Evolutionary conservation across 2,329 filamentous ascomycete species (phyloP).

Genomic region (Microcera coccophila): DNA sequence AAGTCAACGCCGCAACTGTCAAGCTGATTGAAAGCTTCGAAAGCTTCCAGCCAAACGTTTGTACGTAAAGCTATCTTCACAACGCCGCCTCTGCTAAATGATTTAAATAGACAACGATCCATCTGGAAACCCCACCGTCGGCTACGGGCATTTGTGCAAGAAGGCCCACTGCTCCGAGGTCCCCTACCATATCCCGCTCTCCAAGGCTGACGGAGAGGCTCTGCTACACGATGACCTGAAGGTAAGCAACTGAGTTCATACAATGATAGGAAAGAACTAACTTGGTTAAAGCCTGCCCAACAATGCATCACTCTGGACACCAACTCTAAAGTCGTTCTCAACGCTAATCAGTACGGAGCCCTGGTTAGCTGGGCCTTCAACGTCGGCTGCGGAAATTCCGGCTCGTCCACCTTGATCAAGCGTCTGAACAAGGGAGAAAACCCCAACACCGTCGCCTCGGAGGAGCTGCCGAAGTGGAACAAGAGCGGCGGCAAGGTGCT

Average conservation of each 20-base stretch:
- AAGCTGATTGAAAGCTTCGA: slow-evolving; percentile 13
- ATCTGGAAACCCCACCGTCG: slow-evolving; percentile 45
- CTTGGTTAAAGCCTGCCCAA: slow-evolving; percentile 22
- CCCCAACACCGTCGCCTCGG: slow-evolving; percentile 33
- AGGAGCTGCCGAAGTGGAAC: slow-evolving; percentile 48
- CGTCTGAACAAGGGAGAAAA: slow-evolving; percentile 20
- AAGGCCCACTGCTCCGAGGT: slow-evolving; percentile 42
- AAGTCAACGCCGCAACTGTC: slow-evolving; percentile 11
- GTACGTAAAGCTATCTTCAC: slow-evolving; percentile 4
- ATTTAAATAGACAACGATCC: slow-evolving; percentile 33
- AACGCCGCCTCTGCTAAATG: background rate
- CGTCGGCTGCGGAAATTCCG: slow-evolving; percentile 41
- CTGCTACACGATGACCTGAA: slow-evolving; percentile 30
- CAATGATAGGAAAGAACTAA: background rate
- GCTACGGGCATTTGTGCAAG: slow-evolving; percentile 48
- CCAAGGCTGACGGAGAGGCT: slow-evolving; percentile 35
- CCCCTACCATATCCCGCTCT: slow-evolving; percentile 43
- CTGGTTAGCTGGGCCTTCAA: slow-evolving; percentile 52
- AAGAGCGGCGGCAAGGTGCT: slow-evolving; percentile 38
- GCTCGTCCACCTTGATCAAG: slow-evolving; percentile 34
- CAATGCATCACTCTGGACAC: slow-evolving; percentile 38
- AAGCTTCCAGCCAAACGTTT: slow-evolving; percentile 10
- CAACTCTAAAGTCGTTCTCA: slow-evolving; percentile 19
- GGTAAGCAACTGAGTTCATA: slow-evolving; percentile 1
- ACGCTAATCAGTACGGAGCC: slow-evolving; percentile 51